Percentiles rank a stretch among this genome's conserved stretches.
Conservation (phyloP, 306 rosid genomes). For the Styphnolobium japonicum region DNA sequence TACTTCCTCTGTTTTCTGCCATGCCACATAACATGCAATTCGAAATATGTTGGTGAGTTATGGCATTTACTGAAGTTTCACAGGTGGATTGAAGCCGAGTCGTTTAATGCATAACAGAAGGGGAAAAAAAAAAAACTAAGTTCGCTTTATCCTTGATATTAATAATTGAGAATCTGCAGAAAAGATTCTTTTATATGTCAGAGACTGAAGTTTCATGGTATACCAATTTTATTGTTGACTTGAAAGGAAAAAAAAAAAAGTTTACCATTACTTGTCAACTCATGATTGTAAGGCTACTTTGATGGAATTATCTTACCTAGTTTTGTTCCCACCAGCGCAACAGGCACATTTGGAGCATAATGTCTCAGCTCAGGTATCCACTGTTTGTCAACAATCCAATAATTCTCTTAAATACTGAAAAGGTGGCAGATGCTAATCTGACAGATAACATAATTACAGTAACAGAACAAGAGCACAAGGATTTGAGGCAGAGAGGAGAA, state of each 20-base stretch:
- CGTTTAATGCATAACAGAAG: not conserved
- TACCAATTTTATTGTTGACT: not conserved
- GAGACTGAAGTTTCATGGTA: not conserved
- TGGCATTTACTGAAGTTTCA: not conserved
- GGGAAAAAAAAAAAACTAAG: not conserved
- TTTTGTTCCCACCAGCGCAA: constrained; percentile 76
- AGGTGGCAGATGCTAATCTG: not conserved
- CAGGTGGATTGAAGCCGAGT: not conserved
- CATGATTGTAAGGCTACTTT: not conserved
- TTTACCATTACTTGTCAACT: not conserved
- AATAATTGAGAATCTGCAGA: not conserved
- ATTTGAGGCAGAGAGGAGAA: not conserved
- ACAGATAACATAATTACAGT: not conserved
- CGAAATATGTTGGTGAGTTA: not conserved
- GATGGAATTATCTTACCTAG: constrained; percentile 45
- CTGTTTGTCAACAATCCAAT: constrained; percentile 37
- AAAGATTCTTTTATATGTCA: not conserved
- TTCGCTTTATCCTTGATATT: not conserved
- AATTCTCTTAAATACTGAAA: not conserved
- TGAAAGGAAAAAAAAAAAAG: no score
- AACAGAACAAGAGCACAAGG: not conserved
- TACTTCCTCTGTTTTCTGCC: not conserved
- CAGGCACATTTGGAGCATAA: constrained; percentile 74
- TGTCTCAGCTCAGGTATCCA: constrained; percentile 81
- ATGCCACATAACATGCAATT: not conserved